A percentile compares a stretch with the other conserved stretches of the same genome.
phyloP scores from a whole-genome alignment of 495 filamentous ascomycete genomes.

The Xylaria castorea region DNA sequence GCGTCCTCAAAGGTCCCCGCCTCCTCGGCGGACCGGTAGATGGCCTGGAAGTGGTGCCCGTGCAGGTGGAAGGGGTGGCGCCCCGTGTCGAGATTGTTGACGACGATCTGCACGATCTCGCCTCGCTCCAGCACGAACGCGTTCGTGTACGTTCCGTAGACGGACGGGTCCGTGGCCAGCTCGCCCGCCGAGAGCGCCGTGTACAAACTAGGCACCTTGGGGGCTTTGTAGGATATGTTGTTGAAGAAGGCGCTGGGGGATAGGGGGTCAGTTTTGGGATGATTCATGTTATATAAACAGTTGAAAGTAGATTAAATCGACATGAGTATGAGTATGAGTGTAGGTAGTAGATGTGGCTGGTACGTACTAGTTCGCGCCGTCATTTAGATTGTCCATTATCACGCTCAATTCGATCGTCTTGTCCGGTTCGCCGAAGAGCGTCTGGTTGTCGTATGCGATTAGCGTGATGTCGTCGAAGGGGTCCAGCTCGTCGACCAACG shows the following conservation, averaged over 20 bases:
- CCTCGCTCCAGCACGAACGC: conserved; percentile 69
- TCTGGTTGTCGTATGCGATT: conserved; percentile 67
- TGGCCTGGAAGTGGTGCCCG: conserved; percentile 80
- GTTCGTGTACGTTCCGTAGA: conserved; percentile 80
- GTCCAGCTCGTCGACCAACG: conserved; percentile 62
- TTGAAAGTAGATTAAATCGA: too few species aligned
- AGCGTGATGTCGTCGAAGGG: conserved; percentile 77
- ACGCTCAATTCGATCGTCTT: conserved; percentile 68
- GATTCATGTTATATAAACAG: background rate
- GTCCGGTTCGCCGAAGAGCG: conserved; percentile 63
- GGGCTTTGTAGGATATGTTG: conserved; percentile 73
- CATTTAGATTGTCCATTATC: conserved; percentile 71
- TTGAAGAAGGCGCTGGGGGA: conserved; percentile 75
- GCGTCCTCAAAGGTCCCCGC: conserved; percentile 53
- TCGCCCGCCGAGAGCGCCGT: conserved; percentile 70
- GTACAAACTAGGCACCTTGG: conserved; percentile 84
- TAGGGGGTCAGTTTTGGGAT: background rate
- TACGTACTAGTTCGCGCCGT: conserved; percentile 79
- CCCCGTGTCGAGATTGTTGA: conserved; percentile 79
- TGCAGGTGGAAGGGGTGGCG: conserved; percentile 89
- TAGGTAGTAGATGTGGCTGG: background rate
- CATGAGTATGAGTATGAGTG: background rate
- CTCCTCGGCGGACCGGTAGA: conserved; percentile 52
- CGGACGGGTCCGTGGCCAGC: conserved; percentile 62
- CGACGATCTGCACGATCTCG: conserved; percentile 75